A percentile compares a stretch with the other conserved stretches of the same genome.
Evolutionary conservation across 805 yeast genomes (phyloP).

Genomic region (Kockiozyma suomiensis): DNA sequence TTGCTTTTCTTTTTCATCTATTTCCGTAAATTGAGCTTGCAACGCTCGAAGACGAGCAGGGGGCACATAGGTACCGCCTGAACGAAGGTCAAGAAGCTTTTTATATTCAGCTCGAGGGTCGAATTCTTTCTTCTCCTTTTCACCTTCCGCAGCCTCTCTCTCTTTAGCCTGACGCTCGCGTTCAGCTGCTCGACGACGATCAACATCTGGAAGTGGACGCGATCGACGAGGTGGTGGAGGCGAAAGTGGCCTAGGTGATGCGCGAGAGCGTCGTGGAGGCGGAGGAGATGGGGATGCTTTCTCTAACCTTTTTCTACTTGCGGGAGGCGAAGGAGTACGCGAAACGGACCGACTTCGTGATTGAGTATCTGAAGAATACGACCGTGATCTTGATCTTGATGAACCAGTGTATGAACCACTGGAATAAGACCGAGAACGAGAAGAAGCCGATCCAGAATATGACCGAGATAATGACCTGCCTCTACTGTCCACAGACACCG

Average conservation of each 20-base stretch:
- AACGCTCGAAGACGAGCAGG: constrained; percentile 55
- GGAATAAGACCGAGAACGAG: constrained; percentile 9
- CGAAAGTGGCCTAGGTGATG: neutral
- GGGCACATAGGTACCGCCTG: constrained; percentile 57
- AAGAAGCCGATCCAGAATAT: constrained; percentile 8
- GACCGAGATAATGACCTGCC: constrained; percentile 10
- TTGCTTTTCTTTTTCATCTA: constrained; percentile 51
- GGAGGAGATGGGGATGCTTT: neutral
- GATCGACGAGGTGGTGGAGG: neutral
- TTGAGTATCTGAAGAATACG: constrained; percentile 7
- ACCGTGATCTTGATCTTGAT: constrained; percentile 11
- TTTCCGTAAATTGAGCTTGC: constrained; percentile 43
- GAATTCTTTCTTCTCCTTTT: constrained; percentile 14
- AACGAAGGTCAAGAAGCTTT: constrained; percentile 45
- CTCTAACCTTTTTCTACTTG: neutral
- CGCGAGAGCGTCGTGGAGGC: neutral
- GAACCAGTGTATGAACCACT: too few species aligned
- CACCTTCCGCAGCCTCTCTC: constrained; percentile 30
- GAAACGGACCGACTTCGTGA: constrained; percentile 1
- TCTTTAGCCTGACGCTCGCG: constrained; percentile 32
- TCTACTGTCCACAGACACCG: constrained; percentile 13
- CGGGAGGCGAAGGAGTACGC: constrained; percentile 8
- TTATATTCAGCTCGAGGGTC: constrained; percentile 45
- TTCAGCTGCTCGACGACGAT: constrained; percentile 36
- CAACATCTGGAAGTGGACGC: constrained; percentile 35